Conservation (phyloP, 371 early-diverging fungal species). For the Syncephalastrum sp. region DNA sequence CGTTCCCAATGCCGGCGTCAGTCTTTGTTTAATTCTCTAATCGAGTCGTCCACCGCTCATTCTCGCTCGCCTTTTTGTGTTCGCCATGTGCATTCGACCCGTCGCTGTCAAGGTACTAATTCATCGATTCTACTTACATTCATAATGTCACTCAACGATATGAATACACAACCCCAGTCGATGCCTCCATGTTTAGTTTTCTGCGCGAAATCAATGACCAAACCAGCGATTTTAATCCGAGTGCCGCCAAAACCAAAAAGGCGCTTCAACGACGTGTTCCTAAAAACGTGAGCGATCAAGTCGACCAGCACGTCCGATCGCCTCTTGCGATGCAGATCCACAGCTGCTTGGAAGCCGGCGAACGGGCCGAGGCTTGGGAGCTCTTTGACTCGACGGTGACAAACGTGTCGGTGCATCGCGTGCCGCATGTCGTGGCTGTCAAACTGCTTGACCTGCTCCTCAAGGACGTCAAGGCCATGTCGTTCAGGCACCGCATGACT, state of each 20-base stretch:
- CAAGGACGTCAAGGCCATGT: constrained; percentile 14
- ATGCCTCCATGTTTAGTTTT: background rate
- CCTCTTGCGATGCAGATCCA: constrained; percentile 27
- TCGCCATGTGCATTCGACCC: constrained; percentile 1
- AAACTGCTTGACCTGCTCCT: constrained; percentile 20
- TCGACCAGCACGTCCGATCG: constrained; percentile 24
- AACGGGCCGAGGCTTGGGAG: constrained; percentile 28
- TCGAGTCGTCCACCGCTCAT: background rate
- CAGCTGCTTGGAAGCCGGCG: constrained; percentile 13
- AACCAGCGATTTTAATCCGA: constrained; percentile 7
- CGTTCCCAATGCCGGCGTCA: constrained; percentile 27
- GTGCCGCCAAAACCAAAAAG: constrained; percentile 12
- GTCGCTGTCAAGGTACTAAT: background rate
- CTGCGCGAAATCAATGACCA: constrained; percentile 3
- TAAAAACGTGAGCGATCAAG: constrained; percentile 17
- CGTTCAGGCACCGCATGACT: constrained; percentile 10
- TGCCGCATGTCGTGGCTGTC: constrained; percentile 7
- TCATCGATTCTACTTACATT: background rate
- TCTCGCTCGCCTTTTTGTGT: constrained; percentile 1
- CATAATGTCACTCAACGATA: background rate
- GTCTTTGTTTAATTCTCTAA: constrained; percentile 11
- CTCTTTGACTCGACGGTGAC: constrained; percentile 17
- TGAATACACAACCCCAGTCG: background rate
- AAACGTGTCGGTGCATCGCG: constrained; percentile 7
- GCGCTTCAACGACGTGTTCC: constrained; percentile 25